Evolutionary conservation across 2,329 filamentous ascomycete species (phyloP).

Genomic region (Cercospora sesami): DNA sequence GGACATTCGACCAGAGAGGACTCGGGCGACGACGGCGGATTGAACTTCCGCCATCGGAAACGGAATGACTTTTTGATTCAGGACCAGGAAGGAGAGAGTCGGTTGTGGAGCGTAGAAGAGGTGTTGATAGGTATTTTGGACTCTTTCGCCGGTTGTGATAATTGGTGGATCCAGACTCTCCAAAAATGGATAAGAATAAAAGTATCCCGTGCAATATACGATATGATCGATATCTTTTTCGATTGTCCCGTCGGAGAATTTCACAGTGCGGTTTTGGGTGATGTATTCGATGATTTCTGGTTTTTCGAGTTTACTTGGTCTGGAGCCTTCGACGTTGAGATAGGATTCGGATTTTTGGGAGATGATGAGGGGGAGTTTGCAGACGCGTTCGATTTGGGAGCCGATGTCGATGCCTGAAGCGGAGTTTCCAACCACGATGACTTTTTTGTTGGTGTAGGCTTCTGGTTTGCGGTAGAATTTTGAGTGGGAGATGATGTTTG

Average conservation of each 20-base stretch:
- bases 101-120: conserved; percentile 74
- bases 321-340: conserved; percentile 41
- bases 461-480: conserved; percentile 74
- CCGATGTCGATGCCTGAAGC: conserved; percentile 84
- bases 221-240: conserved; percentile 72
- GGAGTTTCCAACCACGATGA: conserved; percentile 79
- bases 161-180: conserved; percentile 52
- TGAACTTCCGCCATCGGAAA: conserved; percentile 80
- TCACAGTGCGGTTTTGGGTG: conserved; percentile 60
- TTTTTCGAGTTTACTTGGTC: conserved; percentile 58
- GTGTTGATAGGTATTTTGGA: conserved; percentile 75
- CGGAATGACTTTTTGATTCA: conserved; percentile 84
- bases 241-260: conserved; percentile 65
- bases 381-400: conserved; percentile 66
- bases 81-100: conserved; percentile 72
- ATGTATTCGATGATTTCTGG: conserved; percentile 57
- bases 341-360: conserved; percentile 57
- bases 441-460: conserved; percentile 65
- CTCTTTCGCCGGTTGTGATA: conserved; percentile 67
- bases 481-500: conserved; percentile 54
- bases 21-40: conserved; percentile 70
- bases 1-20: conserved; percentile 69
- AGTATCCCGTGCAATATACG: conserved; percentile 86
- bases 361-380: conserved; percentile 63
- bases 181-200: conserved; percentile 58